Evolutionary conservation across 1,284 basidiomycete genomes (phyloP).

Genomic region (Mrakiaceae sp.): DNA sequence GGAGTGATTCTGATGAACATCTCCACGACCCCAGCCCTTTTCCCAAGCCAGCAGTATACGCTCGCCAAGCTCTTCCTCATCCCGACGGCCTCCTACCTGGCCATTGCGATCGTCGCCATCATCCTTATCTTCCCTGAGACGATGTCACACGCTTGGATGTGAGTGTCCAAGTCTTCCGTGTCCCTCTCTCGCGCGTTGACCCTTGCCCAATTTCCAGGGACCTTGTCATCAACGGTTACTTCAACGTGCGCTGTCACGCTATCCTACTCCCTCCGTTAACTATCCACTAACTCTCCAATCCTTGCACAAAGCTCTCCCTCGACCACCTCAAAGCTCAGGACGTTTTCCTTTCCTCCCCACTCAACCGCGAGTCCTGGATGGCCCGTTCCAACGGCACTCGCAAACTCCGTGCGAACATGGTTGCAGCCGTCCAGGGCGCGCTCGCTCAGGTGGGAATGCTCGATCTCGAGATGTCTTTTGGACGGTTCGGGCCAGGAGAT

Average conservation of each 20-base stretch:
- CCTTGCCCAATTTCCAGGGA: background rate
- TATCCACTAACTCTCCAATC: background rate
- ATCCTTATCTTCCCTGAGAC: constrained; percentile 62
- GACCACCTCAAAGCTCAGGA: constrained; percentile 30
- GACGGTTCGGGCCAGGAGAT: constrained; percentile 34
- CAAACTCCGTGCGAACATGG: constrained; percentile 21
- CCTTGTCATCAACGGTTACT: background rate
- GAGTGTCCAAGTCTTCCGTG: background rate
- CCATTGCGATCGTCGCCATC: constrained; percentile 46
- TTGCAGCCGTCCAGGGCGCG: constrained; percentile 23
- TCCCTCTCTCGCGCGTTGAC: too few species aligned
- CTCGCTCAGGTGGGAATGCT: constrained; percentile 28
- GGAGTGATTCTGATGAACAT: background rate
- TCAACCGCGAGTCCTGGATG: too few species aligned
- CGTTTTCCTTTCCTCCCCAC: constrained; percentile 22
- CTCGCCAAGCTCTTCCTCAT: constrained; percentile 41
- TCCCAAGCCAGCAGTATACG: constrained; percentile 36
- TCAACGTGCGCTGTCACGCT: background rate
- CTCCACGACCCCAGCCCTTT: background rate
- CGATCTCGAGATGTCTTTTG: constrained; percentile 38
- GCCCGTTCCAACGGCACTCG: constrained; percentile 13
- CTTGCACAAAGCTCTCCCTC: constrained; percentile 21
- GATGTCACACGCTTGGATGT: constrained; percentile 41
- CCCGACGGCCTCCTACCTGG: constrained; percentile 50
- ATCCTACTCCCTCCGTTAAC: background rate